A percentile compares a stretch with the other conserved stretches of the same genome.
These are phyloP conservation scores for Paramecium octaurelia DNA, from an alignment of 73 alveolate genomes.

Conservation along the genomic window DNA sequence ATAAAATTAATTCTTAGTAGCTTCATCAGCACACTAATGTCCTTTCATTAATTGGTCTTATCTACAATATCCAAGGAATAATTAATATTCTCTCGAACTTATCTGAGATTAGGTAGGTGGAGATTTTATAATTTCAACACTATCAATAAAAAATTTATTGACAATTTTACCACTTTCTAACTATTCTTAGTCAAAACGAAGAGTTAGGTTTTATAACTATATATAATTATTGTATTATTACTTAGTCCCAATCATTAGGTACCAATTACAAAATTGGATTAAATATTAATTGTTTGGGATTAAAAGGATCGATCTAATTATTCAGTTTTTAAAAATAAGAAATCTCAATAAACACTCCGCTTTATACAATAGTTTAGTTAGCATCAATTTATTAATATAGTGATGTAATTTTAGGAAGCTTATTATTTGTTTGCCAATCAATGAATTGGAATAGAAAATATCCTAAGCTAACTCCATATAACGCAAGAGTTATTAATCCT, in stretches of 20 bases:
- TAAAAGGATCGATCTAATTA: not conserved
- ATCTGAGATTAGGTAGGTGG: not conserved
- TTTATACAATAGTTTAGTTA: not conserved
- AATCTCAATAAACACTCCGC: not conserved
- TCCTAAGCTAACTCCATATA: slow-evolving; percentile 21
- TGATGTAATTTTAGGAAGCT: not conserved
- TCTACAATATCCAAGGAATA: not conserved
- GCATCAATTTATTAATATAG: not conserved
- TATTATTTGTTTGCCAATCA: not conserved
- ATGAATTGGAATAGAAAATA: not conserved
- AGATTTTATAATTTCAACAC: not conserved
- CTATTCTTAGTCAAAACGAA: not conserved
- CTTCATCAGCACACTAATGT: not conserved
- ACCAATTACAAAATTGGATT: not conserved
- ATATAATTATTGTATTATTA: not conserved
- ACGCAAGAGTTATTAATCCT: not conserved
- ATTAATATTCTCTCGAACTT: not conserved
- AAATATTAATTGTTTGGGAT: not conserved
- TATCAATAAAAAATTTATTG: not conserved
- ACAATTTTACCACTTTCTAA: not conserved
- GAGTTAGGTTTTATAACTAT: not conserved
- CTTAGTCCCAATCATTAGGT: not conserved
- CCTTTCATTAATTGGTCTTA: not conserved
- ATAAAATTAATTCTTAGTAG: not conserved
- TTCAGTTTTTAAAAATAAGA: not conserved